Evolutionary conservation across 2,329 filamentous ascomycete genomes (phyloP).

Genomic region (Dothiorella sarmentorum): DNA sequence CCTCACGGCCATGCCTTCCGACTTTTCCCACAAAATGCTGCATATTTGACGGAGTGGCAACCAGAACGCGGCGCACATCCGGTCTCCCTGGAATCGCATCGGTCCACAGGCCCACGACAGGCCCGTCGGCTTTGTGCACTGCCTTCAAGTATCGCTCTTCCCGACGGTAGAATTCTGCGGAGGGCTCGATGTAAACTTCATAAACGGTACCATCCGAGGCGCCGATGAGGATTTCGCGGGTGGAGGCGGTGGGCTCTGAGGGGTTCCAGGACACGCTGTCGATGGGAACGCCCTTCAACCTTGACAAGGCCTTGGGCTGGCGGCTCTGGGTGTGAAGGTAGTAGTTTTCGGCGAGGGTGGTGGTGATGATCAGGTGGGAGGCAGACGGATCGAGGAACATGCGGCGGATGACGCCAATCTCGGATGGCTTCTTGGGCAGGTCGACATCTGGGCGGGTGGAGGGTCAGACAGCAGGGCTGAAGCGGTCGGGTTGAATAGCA

Average conservation of each 20-base stretch:
- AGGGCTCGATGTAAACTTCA: conserved; percentile 90
- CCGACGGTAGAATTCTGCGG: conserved; percentile 89
- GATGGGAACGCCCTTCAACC: conserved; percentile 80
- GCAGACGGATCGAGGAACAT: conserved; percentile 98
- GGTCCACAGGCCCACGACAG: conserved; percentile 81
- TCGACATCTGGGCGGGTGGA: conserved; percentile 70
- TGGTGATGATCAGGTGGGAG: conserved; percentile 88
- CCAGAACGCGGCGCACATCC: conserved; percentile 72
- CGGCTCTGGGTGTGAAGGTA: conserved; percentile 95
- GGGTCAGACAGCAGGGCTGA: background rate
- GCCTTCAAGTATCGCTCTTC: conserved; percentile 89
- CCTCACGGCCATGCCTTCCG: conserved; percentile 69
- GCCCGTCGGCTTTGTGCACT: conserved; percentile 79
- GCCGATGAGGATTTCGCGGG: conserved; percentile 87
- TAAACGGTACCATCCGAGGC: conserved; percentile 93
- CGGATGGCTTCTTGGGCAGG: conserved; percentile 85
- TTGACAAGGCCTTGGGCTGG: conserved; percentile 75
- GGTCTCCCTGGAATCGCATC: conserved; percentile 66
- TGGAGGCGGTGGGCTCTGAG: conserved; percentile 85
- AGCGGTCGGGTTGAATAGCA: background rate
- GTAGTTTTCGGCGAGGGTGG: conserved; percentile 90
- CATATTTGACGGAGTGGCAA: conserved; percentile 74
- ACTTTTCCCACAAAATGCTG: conserved; percentile 79
- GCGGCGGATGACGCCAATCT: conserved; percentile 86
- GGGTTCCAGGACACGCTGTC: conserved; percentile 95